A percentile compares a stretch with the other conserved stretches of the same genome.
Evolutionary conservation across 2,329 filamentous ascomycete species (phyloP).

Genomic region (Colletotrichum sp.): DNA sequence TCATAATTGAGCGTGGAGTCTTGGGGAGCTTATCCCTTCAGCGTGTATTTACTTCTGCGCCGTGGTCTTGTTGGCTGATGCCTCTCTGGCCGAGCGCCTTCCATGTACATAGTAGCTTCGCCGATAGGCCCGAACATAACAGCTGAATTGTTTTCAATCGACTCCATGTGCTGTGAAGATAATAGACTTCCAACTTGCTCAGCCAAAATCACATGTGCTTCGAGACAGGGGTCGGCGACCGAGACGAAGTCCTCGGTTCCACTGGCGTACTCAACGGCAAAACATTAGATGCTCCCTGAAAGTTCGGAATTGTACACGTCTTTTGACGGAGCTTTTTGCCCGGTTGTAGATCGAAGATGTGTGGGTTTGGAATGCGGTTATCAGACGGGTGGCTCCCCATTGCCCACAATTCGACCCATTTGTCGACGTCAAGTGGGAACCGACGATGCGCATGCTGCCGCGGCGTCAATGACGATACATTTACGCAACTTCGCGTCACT

Average conservation of each 20-base stretch:
- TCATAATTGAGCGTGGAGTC: not conserved
- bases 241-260: not conserved
- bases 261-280: fast-evolving
- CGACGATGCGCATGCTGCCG: not conserved
- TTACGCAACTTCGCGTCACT: not conserved
- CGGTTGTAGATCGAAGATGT: not conserved
- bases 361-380: fast-evolving
- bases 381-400: not conserved
- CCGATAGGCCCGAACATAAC: not conserved
- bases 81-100: not conserved
- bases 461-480: not conserved
- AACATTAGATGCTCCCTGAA: not conserved
- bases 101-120: constrained; percentile 16
- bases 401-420: not conserved
- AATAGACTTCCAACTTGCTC: not conserved
- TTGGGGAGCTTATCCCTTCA: not conserved
- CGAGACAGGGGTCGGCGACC: not conserved
- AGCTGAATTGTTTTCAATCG: not conserved
- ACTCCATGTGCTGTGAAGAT: not conserved
- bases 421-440: not conserved
- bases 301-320: fast-evolving
- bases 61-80: not conserved
- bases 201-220: not conserved
- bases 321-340: not conserved
- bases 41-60: constrained; percentile 10